Conservation (phyloP, 345 rosid genomes). For the Syzygium aromaticum region DNA sequence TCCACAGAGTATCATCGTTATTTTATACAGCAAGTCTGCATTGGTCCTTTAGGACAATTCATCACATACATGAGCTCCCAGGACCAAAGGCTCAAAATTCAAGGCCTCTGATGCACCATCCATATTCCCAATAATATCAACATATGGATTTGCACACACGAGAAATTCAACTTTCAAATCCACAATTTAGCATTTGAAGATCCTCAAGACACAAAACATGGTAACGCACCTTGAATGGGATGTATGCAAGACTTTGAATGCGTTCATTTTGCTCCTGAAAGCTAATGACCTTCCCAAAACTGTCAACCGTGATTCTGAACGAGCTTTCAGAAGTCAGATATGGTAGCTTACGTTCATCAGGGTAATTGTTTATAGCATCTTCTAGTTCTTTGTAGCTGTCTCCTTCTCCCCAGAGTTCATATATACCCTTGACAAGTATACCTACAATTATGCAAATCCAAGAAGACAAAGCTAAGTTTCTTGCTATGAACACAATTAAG, state of each 20-base stretch:
- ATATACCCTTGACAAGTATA: conserved; percentile 88
- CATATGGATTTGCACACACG: not conserved
- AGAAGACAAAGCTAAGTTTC: not conserved
- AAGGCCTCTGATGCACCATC: not conserved
- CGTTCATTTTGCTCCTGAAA: conserved; percentile 72
- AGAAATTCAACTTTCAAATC: not conserved
- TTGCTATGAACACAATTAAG: not conserved
- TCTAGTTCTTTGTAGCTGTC: conserved; percentile 59
- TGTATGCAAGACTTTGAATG: conserved; percentile 50
- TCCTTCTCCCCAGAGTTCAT: conserved; percentile 98
- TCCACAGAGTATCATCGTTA: not conserved
- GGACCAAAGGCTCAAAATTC: not conserved
- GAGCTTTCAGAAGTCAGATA: conserved; percentile 48
- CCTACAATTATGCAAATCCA: conserved; percentile 22
- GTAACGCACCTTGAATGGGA: conserved; percentile 64
- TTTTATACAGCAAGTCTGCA: not conserved
- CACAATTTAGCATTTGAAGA: not conserved
- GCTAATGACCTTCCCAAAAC: conserved; percentile 70
- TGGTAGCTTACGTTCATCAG: conserved; percentile 65
- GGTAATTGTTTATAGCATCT: conserved; percentile 52
- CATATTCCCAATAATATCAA: not conserved
- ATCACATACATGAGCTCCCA: not conserved
- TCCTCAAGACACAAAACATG: not conserved
- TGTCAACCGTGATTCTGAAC: conserved; percentile 70
- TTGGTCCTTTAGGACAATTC: not conserved